phyloP scores from a whole-genome alignment of 768 basidiomycete species.

The Lyophyllum semitale region DNA sequence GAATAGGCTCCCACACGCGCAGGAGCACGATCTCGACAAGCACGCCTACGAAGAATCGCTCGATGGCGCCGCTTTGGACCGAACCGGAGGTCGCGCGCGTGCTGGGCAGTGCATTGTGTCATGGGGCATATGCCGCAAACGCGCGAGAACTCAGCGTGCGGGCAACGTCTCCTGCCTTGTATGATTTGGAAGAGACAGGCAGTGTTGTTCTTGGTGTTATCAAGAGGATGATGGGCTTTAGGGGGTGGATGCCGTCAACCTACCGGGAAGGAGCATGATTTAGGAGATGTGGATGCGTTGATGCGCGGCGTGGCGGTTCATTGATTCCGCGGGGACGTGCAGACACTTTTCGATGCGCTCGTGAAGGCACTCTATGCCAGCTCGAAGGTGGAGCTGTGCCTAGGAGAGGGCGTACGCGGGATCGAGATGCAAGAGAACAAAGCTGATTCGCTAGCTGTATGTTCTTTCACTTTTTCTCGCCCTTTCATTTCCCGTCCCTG shows the following conservation, averaged over 20 bases:
- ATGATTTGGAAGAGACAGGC: constrained; percentile 70
- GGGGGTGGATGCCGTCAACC: too few species aligned
- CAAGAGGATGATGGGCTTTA: constrained; percentile 19
- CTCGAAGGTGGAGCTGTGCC: constrained; percentile 61
- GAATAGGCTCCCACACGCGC: constrained; percentile 31
- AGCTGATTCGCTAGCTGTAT: constrained; percentile 45
- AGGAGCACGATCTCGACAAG: background rate
- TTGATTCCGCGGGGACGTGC: constrained; percentile 79
- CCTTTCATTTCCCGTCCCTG: background rate
- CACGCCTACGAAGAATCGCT: constrained; percentile 78
- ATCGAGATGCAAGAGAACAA: constrained; percentile 34
- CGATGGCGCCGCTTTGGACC: constrained; percentile 74
- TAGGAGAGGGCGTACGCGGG: constrained; percentile 38
- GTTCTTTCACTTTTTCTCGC: constrained; percentile 8
- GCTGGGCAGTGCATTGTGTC: constrained; percentile 80
- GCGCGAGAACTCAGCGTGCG: constrained; percentile 72
- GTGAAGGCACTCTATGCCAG: constrained; percentile 41
- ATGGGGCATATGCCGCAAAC: constrained; percentile 93
- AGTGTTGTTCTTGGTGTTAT: constrained; percentile 68
- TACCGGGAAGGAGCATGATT: constrained; percentile 38
- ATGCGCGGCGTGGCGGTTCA: constrained; percentile 74
- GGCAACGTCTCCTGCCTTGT: constrained; percentile 75
- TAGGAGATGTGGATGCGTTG: constrained; percentile 47
- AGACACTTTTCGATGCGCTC: constrained; percentile 63
- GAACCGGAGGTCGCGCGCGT: constrained; percentile 68